Evolutionary conservation across 345 rosid genomes (phyloP).

Genomic region (Gossypium herbaceum): DNA sequence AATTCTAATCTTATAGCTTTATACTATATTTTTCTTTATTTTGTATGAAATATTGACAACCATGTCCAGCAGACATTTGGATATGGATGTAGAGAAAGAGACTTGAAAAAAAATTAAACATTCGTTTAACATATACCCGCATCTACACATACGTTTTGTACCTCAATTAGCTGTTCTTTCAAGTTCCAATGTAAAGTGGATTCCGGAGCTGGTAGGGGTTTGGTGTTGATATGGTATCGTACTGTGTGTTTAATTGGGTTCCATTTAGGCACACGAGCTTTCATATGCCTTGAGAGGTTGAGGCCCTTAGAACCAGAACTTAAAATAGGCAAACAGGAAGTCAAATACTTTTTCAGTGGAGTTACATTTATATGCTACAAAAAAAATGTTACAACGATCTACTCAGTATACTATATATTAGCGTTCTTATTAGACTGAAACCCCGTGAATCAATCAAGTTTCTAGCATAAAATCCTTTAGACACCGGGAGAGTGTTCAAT

Average conservation of each 20-base stretch:
- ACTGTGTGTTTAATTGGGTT: not conserved
- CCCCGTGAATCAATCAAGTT: constrained; percentile 30
- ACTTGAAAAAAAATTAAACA: not conserved
- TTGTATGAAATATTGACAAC: not conserved
- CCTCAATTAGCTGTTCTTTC: not conserved
- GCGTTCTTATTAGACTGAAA: constrained; percentile 24
- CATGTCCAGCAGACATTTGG: not conserved
- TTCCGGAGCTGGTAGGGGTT: not conserved
- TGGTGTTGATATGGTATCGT: not conserved
- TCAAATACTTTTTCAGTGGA: constrained; percentile 3
- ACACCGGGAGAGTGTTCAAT: constrained; percentile 34
- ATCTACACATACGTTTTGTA: not conserved
- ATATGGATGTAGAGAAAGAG: not conserved
- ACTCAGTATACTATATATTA: constrained; percentile 28
- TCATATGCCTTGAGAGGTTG: not conserved
- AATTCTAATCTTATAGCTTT: not conserved
- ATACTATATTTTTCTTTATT: no score
- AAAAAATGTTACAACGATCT: constrained; percentile 35
- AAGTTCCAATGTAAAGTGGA: not conserved
- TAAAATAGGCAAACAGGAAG: not conserved
- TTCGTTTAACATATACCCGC: not conserved
- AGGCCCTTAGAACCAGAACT: not conserved
- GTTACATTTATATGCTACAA: constrained; percentile 21
- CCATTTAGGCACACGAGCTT: not conserved
- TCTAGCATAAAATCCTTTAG: constrained; percentile 25